A percentile compares a stretch with the other conserved stretches of the same genome.
Evolutionary conservation across 1,284 basidiomycete species (phyloP).

Genomic region (Cryptococcus sp.): DNA sequence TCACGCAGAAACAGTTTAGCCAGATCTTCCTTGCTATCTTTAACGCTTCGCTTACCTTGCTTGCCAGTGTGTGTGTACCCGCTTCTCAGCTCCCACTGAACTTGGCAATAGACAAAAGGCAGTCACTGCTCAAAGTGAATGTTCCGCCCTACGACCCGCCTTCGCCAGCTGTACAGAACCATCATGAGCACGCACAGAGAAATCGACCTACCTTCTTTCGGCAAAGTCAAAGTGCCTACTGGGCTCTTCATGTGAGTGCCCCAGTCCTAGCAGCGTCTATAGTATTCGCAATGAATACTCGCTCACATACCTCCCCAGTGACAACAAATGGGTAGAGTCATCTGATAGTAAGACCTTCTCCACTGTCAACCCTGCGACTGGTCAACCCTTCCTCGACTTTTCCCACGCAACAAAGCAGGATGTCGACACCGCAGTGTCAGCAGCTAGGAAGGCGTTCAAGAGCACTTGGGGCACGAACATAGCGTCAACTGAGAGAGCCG

Average conservation of each 20-base stretch:
- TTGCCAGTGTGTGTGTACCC: too few species aligned
- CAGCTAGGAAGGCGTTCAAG: slow-evolving; percentile 77
- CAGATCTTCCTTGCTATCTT: too few species aligned
- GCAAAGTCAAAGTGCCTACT: not conserved
- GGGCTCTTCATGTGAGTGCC: slow-evolving; percentile 4
- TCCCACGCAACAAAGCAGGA: slow-evolving; percentile 58
- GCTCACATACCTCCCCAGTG: slow-evolving; percentile 25
- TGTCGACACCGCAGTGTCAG: slow-evolving; percentile 77
- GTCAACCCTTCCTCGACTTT: slow-evolving; percentile 50
- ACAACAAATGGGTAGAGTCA: slow-evolving; percentile 41
- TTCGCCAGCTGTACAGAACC: not conserved
- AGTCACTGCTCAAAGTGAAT: too few species aligned
- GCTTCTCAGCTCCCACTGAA: too few species aligned
- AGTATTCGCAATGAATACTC: slow-evolving; percentile 58
- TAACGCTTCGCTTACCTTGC: too few species aligned
- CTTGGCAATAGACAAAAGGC: too few species aligned
- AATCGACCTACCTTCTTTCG: not conserved
- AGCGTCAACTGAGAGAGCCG: slow-evolving; percentile 76
- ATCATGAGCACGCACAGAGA: slow-evolving; percentile 1
- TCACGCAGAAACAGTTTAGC: too few species aligned
- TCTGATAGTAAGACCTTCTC: slow-evolving; percentile 33
- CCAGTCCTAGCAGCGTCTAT: slow-evolving; percentile 44
- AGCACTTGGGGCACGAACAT: slow-evolving; percentile 88
- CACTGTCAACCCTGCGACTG: slow-evolving; percentile 59
- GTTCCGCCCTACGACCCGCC: too few species aligned